Evolutionary conservation across 176 grass and related monocot species (phyloP).

Genomic region (Juncus effusus): DNA sequence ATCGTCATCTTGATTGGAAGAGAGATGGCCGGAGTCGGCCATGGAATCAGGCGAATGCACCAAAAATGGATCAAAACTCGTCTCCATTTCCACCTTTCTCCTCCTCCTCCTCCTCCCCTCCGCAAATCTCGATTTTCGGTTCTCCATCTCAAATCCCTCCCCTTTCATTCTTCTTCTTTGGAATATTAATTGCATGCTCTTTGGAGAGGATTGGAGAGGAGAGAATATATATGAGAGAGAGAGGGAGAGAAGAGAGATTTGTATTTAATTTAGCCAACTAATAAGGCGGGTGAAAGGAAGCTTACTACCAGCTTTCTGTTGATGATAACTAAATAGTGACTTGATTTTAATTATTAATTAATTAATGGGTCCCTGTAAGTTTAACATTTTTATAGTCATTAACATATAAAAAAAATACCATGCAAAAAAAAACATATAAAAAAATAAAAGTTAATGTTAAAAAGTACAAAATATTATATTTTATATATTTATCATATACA

Average conservation of each 20-base stretch:
- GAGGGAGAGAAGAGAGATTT: slow-evolving; percentile 10
- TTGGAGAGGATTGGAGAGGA: neutral
- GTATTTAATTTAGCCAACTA: neutral
- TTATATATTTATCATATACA: neutral
- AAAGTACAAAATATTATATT: too few species aligned
- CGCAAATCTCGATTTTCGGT: slow-evolving; percentile 3
- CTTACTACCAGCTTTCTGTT: slow-evolving; percentile 13
- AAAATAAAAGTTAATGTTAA: neutral
- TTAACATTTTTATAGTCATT: neutral
- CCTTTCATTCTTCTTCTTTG: slow-evolving; percentile 13
- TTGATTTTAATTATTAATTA: neutral
- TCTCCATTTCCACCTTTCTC: slow-evolving; percentile 1
- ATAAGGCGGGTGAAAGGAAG: slow-evolving; percentile 11
- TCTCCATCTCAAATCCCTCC: slow-evolving; percentile 3
- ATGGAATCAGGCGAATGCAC: slow-evolving; percentile 8
- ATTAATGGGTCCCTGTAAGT: neutral
- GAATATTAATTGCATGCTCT: neutral
- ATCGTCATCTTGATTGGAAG: slow-evolving; percentile 17
- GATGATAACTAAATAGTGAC: neutral
- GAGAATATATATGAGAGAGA: neutral
- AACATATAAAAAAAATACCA: neutral
- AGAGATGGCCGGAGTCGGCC: neutral
- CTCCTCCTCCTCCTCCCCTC: slow-evolving; percentile 18
- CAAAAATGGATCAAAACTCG: neutral
- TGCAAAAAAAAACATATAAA: too few species aligned